Evolutionary conservation across 1,284 basidiomycete genomes (phyloP).

Genomic region (Pseudozyma pruni): DNA sequence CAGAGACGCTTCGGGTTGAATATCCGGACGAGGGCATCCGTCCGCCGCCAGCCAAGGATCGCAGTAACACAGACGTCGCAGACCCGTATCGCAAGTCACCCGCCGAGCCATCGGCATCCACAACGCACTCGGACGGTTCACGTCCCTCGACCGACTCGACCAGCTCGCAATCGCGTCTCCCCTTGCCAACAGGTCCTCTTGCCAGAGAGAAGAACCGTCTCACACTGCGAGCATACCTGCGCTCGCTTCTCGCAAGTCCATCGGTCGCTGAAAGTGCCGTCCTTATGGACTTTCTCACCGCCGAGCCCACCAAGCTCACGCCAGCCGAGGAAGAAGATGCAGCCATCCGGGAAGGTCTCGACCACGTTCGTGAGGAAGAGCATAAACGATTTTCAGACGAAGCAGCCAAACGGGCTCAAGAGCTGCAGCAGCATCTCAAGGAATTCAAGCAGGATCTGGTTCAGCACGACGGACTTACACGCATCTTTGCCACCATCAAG

Average conservation of each 20-base stretch:
- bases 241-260: conserved; percentile 77
- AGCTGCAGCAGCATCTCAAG: conserved; percentile 83
- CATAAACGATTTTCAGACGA: conserved; percentile 85
- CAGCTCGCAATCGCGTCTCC: conserved; percentile 23
- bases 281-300: conserved; percentile 84
- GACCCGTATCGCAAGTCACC: conserved; percentile 29
- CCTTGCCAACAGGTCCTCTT: conserved; percentile 61
- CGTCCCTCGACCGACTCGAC: conserved; percentile 25
- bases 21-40: conserved; percentile 58
- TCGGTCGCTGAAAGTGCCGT: conserved; percentile 84
- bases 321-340: conserved; percentile 83
- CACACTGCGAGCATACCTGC: conserved; percentile 91
- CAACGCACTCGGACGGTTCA: not conserved
- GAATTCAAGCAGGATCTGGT: conserved; percentile 87
- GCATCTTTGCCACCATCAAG: conserved; percentile 88
- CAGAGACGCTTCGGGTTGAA: conserved; percentile 56
- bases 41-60: conserved; percentile 59
- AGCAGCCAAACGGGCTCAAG: conserved; percentile 85
- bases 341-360: conserved; percentile 83
- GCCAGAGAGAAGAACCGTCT: conserved; percentile 87
- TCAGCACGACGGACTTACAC: conserved; percentile 80
- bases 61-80: conserved; percentile 45
- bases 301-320: conserved; percentile 78
- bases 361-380: conserved; percentile 88
- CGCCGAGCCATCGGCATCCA: conserved; percentile 6